Percentiles rank a stretch among this genome's conserved stretches.
Evolutionary conservation across 2,329 filamentous ascomycete genomes (phyloP).

Genomic region (Exophiala sp.): DNA sequence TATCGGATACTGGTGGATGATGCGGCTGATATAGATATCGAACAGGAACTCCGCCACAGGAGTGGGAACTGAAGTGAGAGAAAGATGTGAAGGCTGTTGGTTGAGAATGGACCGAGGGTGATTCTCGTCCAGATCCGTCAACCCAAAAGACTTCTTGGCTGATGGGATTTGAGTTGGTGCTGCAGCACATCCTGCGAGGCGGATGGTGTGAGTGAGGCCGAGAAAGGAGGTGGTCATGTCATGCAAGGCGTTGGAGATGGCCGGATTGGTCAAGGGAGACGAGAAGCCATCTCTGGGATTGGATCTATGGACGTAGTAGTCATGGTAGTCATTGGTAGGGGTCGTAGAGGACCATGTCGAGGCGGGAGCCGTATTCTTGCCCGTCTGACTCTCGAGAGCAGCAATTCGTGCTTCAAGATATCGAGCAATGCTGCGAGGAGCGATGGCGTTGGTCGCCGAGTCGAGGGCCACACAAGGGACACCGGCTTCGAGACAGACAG

Average conservation of each 20-base stretch:
- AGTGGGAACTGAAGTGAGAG: conserved; percentile 5
- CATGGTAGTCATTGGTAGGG: neutral
- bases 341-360: neutral
- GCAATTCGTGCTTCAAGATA: conserved; percentile 10
- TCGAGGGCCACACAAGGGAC: conserved; percentile 8
- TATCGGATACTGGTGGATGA: conserved; percentile 11
- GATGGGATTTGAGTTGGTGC: conserved; percentile 10
- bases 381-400: conserved; percentile 1
- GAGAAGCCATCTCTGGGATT: neutral
- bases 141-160: conserved; percentile 7
- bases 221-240: conserved; percentile 8
- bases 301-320: too few relatives aligned
- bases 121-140: conserved; percentile 9
- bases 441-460: conserved; percentile 2
- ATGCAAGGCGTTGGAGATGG: neutral
- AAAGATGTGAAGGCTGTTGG: conserved; percentile 2
- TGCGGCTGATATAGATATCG: conserved; percentile 7
- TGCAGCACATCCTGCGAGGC: conserved; percentile 5
- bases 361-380: neutral
- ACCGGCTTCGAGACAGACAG: conserved; percentile 5
- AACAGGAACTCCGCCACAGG: conserved; percentile 9
- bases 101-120: conserved; percentile 10
- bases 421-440: conserved; percentile 8
- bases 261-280: neutral
- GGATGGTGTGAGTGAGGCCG: conserved; percentile 1